Evolutionary conservation across 1,284 basidiomycete species (phyloP).

Genomic region (Pseudozyma thailandica): DNA sequence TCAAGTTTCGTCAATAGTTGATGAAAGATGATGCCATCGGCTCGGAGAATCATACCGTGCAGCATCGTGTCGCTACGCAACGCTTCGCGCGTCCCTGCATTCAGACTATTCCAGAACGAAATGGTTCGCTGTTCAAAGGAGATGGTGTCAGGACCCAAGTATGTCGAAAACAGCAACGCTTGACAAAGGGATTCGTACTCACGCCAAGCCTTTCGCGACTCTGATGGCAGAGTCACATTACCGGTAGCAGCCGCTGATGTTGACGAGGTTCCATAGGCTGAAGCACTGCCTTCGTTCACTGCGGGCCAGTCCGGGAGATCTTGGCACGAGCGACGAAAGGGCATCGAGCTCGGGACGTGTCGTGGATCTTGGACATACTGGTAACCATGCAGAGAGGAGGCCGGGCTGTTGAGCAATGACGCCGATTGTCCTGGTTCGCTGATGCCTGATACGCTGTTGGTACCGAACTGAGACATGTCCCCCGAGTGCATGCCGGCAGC

Average conservation of each 20-base stretch:
- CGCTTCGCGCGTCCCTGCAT: conserved; percentile 8
- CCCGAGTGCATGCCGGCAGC: conserved; percentile 14
- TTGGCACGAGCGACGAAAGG: conserved; percentile 31
- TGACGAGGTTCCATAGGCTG: conserved; percentile 11
- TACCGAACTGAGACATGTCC: conserved; percentile 22
- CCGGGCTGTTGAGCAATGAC: conserved; percentile 47
- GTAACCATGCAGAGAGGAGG: conserved; percentile 41
- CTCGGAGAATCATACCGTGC: conserved; percentile 19
- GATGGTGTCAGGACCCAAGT: conserved; percentile 29
- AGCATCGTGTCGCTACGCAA: conserved; percentile 18
- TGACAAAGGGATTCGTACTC: conserved; percentile 41
- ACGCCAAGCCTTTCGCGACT: conserved; percentile 42
- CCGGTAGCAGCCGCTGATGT: conserved; percentile 1
- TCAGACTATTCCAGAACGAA: conserved; percentile 36
- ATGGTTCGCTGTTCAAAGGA: conserved; percentile 35
- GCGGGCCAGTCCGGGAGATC: conserved; percentile 39
- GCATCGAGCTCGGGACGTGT: conserved; percentile 27
- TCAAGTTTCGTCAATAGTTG: conserved; percentile 28
- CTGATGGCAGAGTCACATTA: conserved; percentile 8
- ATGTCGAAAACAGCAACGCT: conserved; percentile 24
- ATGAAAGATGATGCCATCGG: conserved; percentile 31
- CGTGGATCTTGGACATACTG: conserved; percentile 31
- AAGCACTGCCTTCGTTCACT: conserved; percentile 8
- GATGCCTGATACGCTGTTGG: conserved; percentile 9
- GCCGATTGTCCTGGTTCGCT: conserved; percentile 25